These are phyloP conservation scores for Pluteus cervinus DNA, from an alignment of 768 basidiomycete species.

Conservation along the genomic window DNA sequence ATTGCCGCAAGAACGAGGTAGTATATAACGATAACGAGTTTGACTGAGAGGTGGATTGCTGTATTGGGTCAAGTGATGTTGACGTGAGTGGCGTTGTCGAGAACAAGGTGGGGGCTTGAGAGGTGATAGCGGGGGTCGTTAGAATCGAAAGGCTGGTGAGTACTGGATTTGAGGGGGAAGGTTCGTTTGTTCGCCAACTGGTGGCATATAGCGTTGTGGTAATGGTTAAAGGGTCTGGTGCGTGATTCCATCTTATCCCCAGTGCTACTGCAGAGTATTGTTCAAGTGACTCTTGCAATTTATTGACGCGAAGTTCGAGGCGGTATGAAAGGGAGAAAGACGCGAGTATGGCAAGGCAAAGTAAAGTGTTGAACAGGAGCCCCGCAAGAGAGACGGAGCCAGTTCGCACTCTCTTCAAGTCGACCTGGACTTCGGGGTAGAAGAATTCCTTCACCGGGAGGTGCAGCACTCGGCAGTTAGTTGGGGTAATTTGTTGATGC, in stretches of 20 bases:
- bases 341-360: constrained; percentile 1
- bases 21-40: constrained; percentile 5
- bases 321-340: background rate
- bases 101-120: constrained; percentile 1
- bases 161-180: background rate
- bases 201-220: constrained; percentile 32
- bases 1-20: constrained; percentile 12
- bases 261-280: constrained; percentile 15
- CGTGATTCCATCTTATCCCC: constrained; percentile 12
- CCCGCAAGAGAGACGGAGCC: background rate
- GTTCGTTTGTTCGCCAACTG: constrained; percentile 8
- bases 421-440: constrained; percentile 8
- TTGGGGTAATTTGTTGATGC: background rate
- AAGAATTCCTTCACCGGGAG: constrained; percentile 7
- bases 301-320: background rate
- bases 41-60: constrained; percentile 1
- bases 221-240: constrained; percentile 28
- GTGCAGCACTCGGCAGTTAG: constrained; percentile 6
- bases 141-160: constrained; percentile 1
- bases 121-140: constrained; percentile 3
- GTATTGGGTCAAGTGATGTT: background rate
- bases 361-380: background rate
- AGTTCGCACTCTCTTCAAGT: constrained; percentile 8
- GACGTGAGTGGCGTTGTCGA: background rate
- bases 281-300: constrained; percentile 19